These are phyloP conservation scores for Rhizopogon roseolus DNA, from an alignment of 768 basidiomycete species.

Conservation along the genomic window DNA sequence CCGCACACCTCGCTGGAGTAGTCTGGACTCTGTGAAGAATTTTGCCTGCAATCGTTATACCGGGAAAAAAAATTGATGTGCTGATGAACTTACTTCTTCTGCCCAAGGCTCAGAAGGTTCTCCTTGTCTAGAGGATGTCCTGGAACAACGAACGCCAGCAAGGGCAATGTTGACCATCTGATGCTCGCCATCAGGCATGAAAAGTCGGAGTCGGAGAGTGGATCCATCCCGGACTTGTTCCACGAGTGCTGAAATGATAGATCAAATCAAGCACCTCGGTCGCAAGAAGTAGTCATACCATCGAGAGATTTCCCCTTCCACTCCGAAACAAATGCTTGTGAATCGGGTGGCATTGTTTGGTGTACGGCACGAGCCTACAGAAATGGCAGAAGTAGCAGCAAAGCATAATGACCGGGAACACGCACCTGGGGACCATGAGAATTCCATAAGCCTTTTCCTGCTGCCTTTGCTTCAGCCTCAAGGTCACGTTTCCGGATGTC, in stretches of 20 bases:
- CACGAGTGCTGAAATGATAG: constrained; percentile 61
- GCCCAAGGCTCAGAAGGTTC: constrained; percentile 80
- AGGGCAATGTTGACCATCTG: constrained; percentile 85
- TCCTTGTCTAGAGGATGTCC: constrained; percentile 64
- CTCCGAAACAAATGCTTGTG: constrained; percentile 82
- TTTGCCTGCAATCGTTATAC: constrained; percentile 57
- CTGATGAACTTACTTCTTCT: constrained; percentile 66
- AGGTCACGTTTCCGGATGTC: constrained; percentile 67
- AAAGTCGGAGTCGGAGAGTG: constrained; percentile 80
- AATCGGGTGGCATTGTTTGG: constrained; percentile 86
- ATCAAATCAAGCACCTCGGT: not conserved
- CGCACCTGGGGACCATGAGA: constrained; percentile 68
- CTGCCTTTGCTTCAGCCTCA: constrained; percentile 70
- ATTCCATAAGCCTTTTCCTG: constrained; percentile 85
- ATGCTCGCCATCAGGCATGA: constrained; percentile 86
- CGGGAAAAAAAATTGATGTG: constrained; percentile 8
- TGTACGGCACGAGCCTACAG: constrained; percentile 65
- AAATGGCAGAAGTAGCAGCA: not conserved
- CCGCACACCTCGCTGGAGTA: constrained; percentile 74
- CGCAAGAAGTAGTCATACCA: constrained; percentile 39
- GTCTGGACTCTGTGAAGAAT: constrained; percentile 88
- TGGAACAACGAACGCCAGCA: constrained; percentile 77
- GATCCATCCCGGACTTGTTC: constrained; percentile 94
- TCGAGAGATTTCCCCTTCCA: constrained; percentile 92
- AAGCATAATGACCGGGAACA: not conserved